Evolutionary conservation across 2,329 filamentous ascomycete genomes (phyloP).

Genomic region (Zymoseptoria pseudotritici): DNA sequence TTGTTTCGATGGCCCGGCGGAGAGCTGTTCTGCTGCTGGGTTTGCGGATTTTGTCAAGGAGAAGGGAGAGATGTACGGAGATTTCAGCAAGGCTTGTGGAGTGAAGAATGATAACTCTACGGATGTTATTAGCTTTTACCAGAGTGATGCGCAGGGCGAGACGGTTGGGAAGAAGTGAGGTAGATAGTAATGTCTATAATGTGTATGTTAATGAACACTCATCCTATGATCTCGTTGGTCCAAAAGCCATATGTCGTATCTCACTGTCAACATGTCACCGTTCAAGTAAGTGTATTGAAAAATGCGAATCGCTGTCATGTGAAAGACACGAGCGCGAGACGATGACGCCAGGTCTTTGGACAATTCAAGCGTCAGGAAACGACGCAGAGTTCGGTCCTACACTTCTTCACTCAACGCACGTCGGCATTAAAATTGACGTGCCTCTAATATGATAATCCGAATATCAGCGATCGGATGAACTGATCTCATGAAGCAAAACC

Average conservation of each 20-base stretch:
- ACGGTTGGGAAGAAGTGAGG: slow-evolving; percentile 13
- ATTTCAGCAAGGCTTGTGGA: slow-evolving; percentile 37
- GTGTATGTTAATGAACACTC: background rate
- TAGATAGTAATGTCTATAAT: background rate
- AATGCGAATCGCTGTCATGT: background rate
- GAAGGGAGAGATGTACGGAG: slow-evolving; percentile 38
- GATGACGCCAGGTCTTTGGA: background rate
- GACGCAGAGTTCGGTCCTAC: background rate
- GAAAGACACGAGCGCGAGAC: background rate
- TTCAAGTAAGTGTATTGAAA: background rate
- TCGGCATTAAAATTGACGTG: background rate
- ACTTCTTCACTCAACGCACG: background rate
- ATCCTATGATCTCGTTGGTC: no score
- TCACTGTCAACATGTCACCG: background rate
- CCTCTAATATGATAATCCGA: background rate
- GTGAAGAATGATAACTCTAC: slow-evolving; percentile 39
- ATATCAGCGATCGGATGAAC: background rate
- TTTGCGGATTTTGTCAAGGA: slow-evolving; percentile 39
- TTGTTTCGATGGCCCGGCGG: slow-evolving; percentile 45
- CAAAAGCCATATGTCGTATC: no score
- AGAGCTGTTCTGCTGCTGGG: slow-evolving; percentile 40
- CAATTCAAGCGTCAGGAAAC: background rate
- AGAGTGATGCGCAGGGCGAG: slow-evolving; percentile 14
- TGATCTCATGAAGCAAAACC: background rate
- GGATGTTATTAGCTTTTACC: slow-evolving; percentile 28